Conservation (phyloP, 2,329 filamentous ascomycete species). For the Verticillium albo-atrum region DNA sequence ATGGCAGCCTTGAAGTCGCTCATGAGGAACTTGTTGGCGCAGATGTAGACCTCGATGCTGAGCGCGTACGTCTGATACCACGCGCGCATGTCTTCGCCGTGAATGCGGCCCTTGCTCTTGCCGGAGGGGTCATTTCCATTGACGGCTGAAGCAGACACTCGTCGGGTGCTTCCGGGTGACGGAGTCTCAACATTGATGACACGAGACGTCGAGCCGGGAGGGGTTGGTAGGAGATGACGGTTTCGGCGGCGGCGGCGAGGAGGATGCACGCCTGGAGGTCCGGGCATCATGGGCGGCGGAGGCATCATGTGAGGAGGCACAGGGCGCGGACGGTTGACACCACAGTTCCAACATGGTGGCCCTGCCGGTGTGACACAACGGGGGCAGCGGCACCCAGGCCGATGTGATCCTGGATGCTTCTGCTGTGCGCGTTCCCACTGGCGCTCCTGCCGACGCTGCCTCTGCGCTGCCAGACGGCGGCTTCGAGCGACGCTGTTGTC, state of each 20-base stretch:
- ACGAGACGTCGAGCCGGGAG: constrained; percentile 5
- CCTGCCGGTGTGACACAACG: constrained; percentile 28
- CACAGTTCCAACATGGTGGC: constrained; percentile 37
- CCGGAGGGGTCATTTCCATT: constrained; percentile 12
- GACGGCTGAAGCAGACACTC: constrained; percentile 2
- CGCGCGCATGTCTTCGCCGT: constrained; percentile 38
- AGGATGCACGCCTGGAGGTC: constrained; percentile 6
- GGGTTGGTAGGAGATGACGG: constrained; percentile 7
- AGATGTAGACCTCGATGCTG: constrained; percentile 44
- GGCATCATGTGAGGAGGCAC: constrained; percentile 11
- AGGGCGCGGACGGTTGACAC: constrained; percentile 25
- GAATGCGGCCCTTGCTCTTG: constrained; percentile 25
- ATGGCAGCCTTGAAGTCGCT: constrained; percentile 38
- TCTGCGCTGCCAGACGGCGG: constrained; percentile 25
- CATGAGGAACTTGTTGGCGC: constrained; percentile 42
- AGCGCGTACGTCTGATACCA: constrained; percentile 43
- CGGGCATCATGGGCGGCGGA: constrained; percentile 11
- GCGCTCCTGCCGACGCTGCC: constrained; percentile 20
- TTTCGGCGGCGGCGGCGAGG: constrained; percentile 9
- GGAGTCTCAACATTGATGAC: neutral
- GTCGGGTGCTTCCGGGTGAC: neutral
- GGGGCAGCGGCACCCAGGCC: constrained; percentile 38
- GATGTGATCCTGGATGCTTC: constrained; percentile 40
- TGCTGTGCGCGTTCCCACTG: constrained; percentile 31
- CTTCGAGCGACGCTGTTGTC: constrained; percentile 29